Evolutionary conservation across 2,329 filamentous ascomycete species (phyloP).

Genomic region (Fusarium gaditjirri): DNA sequence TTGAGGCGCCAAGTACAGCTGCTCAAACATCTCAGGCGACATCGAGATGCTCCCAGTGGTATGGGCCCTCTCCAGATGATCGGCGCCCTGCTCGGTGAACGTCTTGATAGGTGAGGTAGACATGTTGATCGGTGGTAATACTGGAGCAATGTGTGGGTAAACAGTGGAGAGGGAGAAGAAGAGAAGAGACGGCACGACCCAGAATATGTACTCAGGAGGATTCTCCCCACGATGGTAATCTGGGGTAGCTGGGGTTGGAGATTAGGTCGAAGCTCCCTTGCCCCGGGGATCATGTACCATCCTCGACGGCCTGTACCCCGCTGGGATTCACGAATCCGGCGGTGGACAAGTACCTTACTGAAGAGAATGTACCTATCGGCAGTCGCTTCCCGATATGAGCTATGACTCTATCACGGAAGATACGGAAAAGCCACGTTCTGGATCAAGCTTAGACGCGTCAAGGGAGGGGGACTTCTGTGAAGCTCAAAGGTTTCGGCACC

Average conservation of each 20-base stretch:
- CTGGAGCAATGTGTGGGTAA: neutral
- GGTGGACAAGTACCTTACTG: neutral
- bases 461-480: neutral
- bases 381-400: neutral
- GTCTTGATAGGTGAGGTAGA: constrained; percentile 1
- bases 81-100: neutral
- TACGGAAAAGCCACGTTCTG: neutral
- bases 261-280: neutral
- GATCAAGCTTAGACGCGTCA: neutral
- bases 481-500: neutral
- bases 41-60: neutral
- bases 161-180: neutral
- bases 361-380: neutral
- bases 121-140: neutral
- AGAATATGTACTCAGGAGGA: neutral
- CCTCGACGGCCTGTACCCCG: neutral
- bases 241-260: neutral
- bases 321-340: neutral
- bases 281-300: neutral
- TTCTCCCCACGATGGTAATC: neutral
- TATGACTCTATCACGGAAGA: neutral
- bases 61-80: neutral
- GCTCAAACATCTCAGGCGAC: neutral
- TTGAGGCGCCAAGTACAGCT: neutral
- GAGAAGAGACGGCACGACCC: neutral